Conservation (phyloP, 352 stramenopile genomes). For the Globisporangium takayamanum region DNA sequence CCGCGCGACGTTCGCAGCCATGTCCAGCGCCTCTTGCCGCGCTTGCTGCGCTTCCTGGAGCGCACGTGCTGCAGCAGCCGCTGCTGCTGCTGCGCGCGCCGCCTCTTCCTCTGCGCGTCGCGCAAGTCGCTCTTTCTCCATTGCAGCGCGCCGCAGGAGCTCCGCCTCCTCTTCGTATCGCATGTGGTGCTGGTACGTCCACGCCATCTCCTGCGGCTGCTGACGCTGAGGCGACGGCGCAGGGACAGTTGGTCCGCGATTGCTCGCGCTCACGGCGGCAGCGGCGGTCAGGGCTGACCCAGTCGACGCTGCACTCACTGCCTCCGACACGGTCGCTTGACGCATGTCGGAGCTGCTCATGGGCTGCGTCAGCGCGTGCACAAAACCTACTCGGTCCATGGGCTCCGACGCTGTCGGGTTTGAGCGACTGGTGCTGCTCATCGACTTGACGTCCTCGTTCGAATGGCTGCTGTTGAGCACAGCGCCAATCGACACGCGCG, state of each 20-base stretch:
- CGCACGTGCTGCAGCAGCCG: constrained; percentile 58
- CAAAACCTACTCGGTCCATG: constrained; percentile 2
- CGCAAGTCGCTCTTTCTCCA: constrained; percentile 56
- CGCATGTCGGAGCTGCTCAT: constrained; percentile 5
- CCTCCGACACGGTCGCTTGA: not conserved
- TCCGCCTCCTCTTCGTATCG: constrained; percentile 72
- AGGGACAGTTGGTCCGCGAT: constrained; percentile 4
- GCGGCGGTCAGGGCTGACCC: constrained; percentile 1
- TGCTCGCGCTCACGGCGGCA: constrained; percentile 5
- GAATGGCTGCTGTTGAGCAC: constrained; percentile 11
- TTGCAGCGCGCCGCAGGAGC: constrained; percentile 47
- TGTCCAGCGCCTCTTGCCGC: constrained; percentile 74
- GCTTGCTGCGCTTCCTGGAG: constrained; percentile 74
- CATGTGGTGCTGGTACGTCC: constrained; percentile 62
- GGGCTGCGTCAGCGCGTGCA: constrained; percentile 4
- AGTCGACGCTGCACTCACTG: constrained; percentile 1
- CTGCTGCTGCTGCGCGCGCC: constrained; percentile 55
- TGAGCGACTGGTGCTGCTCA: not conserved
- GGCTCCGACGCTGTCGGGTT: not conserved
- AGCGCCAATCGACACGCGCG: constrained; percentile 17
- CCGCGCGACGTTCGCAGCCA: constrained; percentile 64
- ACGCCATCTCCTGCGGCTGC: constrained; percentile 58
- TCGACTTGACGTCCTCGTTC: constrained; percentile 5
- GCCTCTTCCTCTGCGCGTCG: constrained; percentile 79
- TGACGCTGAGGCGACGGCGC: constrained; percentile 9